Base-by-base conservation (phyloP, 495 filamentous ascomycete species). In the Penicillium daleae region DNA sequence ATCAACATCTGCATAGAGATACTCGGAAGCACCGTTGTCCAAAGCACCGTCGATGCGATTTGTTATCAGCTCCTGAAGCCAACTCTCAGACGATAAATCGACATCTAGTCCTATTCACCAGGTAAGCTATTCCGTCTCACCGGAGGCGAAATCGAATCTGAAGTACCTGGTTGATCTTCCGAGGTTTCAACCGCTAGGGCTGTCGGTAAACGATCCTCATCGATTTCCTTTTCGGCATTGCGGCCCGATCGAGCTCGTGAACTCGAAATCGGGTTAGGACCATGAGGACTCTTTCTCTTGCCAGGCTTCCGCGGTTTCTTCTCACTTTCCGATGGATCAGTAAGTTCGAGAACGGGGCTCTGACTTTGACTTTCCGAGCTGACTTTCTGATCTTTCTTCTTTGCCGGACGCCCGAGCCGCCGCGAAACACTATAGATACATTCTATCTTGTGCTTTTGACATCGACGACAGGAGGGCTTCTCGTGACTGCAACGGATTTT, bases 401-500 rank as follows among this genome's bases (percentile, higher is more conserved):
- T 82, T 9, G 75, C 75, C 0, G 80, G 80, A 48, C 80, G 65
- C 1, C 80, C 80, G 7, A 80, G 60, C 26, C 77, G 74, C n/a
- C 77, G 67, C 9, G 79, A 78, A 24, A 80, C 75, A 54, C 78
- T 81, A 62, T 83, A 83, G 35, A 82, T 64, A 49, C 80, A 83
- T 2, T 69, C 66, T 15, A 79, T 68, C 13, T 77, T 75, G 31
- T 80, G 77, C 40, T 73, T 80, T 44, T 74, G 69, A 37, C 81
- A 83, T 60, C 80, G 66, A 15, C 71, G 72, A 57, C 81, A 83
- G 2, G 74, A 72, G 13, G 76, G 78, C 35, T 76, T 79, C 57
- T 82, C 78, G 57, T 80, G 79, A 37, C 78, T 78, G 67, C 81
- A 83, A n/a, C 79, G 73, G 22, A 83, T 77, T 56, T 83, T 83